These are phyloP conservation scores for Colletotrichum graminicola DNA, from an alignment of 2,329 filamentous ascomycete species.

Conservation along the genomic window DNA sequence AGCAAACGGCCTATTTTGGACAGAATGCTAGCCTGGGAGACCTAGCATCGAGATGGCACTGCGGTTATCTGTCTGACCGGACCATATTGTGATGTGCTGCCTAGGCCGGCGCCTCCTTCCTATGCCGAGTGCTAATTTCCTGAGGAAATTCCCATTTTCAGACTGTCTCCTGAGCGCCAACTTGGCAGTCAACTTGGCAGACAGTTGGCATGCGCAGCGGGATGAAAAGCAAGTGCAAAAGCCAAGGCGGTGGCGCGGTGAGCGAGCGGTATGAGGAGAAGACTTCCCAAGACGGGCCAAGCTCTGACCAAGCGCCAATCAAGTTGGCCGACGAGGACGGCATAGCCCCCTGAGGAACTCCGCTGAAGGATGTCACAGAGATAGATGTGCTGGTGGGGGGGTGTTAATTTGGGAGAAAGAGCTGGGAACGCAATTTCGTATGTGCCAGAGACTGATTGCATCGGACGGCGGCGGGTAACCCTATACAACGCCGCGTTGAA, in stretches of 20 bases:
- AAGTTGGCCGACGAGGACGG: conserved; percentile 19
- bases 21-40: neutral
- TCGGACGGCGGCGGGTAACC: neutral
- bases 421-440: conserved; percentile 34
- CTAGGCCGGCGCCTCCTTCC: neutral
- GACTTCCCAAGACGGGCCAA: conserved; percentile 28
- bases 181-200: conserved; percentile 10
- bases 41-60: neutral
- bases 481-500: neutral
- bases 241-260: neutral
- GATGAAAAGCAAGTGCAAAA: conserved; percentile 3
- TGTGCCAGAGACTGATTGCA: conserved; percentile 19
- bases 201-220: neutral
- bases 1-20: neutral
- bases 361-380: conserved; percentile 21
- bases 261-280: neutral
- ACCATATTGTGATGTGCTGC: neutral
- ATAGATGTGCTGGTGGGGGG: conserved; percentile 11
- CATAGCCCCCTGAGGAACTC: conserved; percentile 28
- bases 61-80: neutral
- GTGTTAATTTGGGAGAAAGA: conserved; percentile 26
- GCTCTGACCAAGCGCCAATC: conserved; percentile 36
- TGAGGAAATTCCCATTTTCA: neutral
- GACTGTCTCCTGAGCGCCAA: neutral
- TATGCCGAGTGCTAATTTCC: neutral